phyloP scores from a whole-genome alignment of 2,329 filamentous ascomycete genomes.

The Cladosporium sp. region DNA sequence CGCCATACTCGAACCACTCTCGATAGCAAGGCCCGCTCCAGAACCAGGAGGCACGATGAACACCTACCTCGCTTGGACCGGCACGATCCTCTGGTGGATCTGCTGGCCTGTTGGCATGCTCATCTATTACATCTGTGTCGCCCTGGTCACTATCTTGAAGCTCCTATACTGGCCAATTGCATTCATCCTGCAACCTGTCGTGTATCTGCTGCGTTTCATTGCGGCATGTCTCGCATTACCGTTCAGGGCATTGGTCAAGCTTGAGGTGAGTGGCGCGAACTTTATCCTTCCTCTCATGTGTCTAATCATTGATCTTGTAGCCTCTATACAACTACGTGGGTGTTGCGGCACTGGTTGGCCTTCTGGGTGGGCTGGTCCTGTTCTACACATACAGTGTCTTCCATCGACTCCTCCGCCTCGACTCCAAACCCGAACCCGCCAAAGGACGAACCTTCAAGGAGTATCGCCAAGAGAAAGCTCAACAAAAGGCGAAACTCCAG shows the following conservation, averaged over 20 bases:
- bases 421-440: slow-evolving; percentile 14
- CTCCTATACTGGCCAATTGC: slow-evolving; percentile 47
- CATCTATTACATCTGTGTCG: slow-evolving; percentile 34
- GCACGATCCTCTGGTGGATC: slow-evolving; percentile 33
- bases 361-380: slow-evolving; percentile 57
- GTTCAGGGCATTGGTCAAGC: slow-evolving; percentile 46
- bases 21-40: background rate
- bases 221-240: slow-evolving; percentile 44
- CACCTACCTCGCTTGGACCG: slow-evolving; percentile 27
- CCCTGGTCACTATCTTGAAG: slow-evolving; percentile 39
- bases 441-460: slow-evolving; percentile 26
- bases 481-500: slow-evolving; percentile 20
- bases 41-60: slow-evolving; percentile 23
- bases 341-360: slow-evolving; percentile 64
- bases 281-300: background rate
- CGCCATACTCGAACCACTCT: too few species aligned
- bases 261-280: slow-evolving; percentile 47
- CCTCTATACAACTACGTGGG: slow-evolving; percentile 57
- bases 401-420: slow-evolving; percentile 19
- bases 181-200: slow-evolving; percentile 49
- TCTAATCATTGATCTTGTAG: slow-evolving; percentile 24
- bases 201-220: slow-evolving; percentile 42
- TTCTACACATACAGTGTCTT: slow-evolving; percentile 51
- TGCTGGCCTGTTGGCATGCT: slow-evolving; percentile 38
- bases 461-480: slow-evolving; percentile 30